A percentile compares a stretch with the other conserved stretches of the same genome.
These are phyloP conservation scores for Vanrija sp. DNA, from an alignment of 1,284 basidiomycete species.

Conservation along the genomic window DNA sequence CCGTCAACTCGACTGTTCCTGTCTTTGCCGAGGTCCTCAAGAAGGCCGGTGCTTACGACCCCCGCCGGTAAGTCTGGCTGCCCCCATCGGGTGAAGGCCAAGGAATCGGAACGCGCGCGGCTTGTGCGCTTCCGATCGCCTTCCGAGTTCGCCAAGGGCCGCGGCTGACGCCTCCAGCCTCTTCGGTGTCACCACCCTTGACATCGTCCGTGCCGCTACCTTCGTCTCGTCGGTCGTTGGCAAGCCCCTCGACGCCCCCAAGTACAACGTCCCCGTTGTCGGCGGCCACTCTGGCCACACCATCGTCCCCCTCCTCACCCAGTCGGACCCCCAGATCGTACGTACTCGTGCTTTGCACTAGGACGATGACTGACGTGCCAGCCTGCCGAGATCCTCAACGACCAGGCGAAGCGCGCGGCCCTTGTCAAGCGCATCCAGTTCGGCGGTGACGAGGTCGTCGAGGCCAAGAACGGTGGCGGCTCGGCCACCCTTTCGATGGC, in stretches of 20 bases:
- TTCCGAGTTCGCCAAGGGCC: background rate
- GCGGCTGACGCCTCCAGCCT: conserved; percentile 33
- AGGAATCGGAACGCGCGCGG: background rate
- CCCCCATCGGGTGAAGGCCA: conserved; percentile 4
- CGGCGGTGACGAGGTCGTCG: conserved; percentile 74
- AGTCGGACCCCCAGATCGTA: conserved; percentile 54
- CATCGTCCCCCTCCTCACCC: conserved; percentile 91
- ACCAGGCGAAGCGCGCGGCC: conserved; percentile 60
- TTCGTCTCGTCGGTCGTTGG: conserved; percentile 77
- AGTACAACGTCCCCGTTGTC: conserved; percentile 77
- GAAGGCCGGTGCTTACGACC: conserved; percentile 92
- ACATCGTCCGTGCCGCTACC: conserved; percentile 90
- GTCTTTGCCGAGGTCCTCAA: conserved; percentile 91
- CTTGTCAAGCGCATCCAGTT: conserved; percentile 85
- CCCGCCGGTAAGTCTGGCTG: conserved; percentile 53
- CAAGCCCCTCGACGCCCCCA: conserved; percentile 57
- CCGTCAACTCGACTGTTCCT: conserved; percentile 80
- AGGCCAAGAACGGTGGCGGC: conserved; percentile 69
- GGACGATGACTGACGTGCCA: background rate
- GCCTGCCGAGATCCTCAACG: conserved; percentile 46
- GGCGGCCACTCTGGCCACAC: conserved; percentile 96
- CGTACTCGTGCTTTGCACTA: conserved; percentile 6
- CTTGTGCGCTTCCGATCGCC: too few species aligned
- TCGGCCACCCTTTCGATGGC: conserved; percentile 90
- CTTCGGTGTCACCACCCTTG: conserved; percentile 90